Percentiles rank a stretch among this genome's conserved stretches.
Evolutionary conservation across 441 rosid genomes (phyloP).

Genomic region (Gossypium davidsonii): DNA sequence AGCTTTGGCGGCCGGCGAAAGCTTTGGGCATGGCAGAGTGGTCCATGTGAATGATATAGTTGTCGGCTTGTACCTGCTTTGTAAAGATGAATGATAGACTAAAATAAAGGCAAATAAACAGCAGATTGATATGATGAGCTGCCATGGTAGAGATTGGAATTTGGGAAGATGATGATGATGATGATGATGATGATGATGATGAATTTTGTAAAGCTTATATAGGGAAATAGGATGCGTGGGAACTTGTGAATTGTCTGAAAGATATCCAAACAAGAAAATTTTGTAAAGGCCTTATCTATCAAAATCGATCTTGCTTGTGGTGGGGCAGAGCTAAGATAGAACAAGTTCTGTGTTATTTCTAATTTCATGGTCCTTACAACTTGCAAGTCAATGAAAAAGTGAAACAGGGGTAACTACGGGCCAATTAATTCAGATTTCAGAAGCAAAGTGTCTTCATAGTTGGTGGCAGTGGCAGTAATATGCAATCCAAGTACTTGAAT

Average conservation of each 20-base stretch:
- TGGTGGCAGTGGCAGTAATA: background rate
- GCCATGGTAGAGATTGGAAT: slow-evolving; percentile 14
- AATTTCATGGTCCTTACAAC: background rate
- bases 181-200: background rate
- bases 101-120: slow-evolving; percentile 14
- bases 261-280: too few relatives aligned
- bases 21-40: slow-evolving; percentile 43
- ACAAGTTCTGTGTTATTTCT: background rate
- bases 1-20: slow-evolving; percentile 31
- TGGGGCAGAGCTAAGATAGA: background rate
- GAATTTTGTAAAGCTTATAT: slow-evolving; percentile 14
- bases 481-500: background rate
- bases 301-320: too few relatives aligned
- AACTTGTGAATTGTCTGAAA: background rate
- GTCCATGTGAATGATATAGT: slow-evolving; percentile 54
- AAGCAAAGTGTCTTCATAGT: background rate
- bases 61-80: slow-evolving; percentile 25
- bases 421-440: background rate
- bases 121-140: background rate
- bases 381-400: background rate
- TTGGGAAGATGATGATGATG: background rate
- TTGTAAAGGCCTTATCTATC: too few relatives aligned
- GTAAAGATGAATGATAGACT: slow-evolving; percentile 4
- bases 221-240: slow-evolving; percentile 13
- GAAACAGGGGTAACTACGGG: background rate